These are phyloP conservation scores for Barbarea vulgaris DNA, from an alignment of 345 rosid genomes.

Conservation along the genomic window DNA sequence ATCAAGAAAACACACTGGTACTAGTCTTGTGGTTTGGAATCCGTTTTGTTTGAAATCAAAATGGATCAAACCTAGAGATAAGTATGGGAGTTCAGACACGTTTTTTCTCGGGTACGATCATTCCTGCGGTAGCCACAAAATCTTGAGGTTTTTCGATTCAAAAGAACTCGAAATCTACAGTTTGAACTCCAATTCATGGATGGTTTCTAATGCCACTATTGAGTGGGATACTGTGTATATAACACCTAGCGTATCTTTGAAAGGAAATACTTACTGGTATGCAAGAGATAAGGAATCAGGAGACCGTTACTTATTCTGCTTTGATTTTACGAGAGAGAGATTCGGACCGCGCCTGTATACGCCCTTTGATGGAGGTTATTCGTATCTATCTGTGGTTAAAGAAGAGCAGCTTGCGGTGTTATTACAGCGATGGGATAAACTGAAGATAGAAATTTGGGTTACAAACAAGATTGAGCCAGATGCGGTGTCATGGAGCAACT, in stretches of 20 bases:
- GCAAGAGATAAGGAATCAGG: background rate
- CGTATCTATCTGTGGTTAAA: background rate
- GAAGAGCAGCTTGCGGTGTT: background rate
- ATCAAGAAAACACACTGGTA: too few relatives aligned
- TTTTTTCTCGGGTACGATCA: background rate
- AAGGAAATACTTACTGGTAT: background rate
- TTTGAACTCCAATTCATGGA: background rate
- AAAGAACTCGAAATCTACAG: background rate
- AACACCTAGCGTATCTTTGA: background rate
- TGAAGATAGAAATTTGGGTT: background rate
- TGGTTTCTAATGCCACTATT: background rate
- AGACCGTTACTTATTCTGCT: background rate
- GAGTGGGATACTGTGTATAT: background rate
- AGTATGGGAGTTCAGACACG: background rate
- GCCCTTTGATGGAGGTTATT: background rate
- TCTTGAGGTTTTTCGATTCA: background rate
- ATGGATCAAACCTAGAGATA: background rate
- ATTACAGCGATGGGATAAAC: background rate
- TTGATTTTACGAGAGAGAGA: background rate
- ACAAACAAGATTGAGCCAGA: background rate
- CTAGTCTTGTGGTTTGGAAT: background rate
- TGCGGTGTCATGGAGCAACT: background rate
- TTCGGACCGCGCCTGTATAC: background rate
- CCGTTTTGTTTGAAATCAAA: background rate
- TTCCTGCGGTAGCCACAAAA: background rate